Percentiles rank a stretch among this genome's conserved stretches.
Conservation (phyloP, 1,284 basidiomycete genomes). For the Microbotryomycetes sp. region DNA sequence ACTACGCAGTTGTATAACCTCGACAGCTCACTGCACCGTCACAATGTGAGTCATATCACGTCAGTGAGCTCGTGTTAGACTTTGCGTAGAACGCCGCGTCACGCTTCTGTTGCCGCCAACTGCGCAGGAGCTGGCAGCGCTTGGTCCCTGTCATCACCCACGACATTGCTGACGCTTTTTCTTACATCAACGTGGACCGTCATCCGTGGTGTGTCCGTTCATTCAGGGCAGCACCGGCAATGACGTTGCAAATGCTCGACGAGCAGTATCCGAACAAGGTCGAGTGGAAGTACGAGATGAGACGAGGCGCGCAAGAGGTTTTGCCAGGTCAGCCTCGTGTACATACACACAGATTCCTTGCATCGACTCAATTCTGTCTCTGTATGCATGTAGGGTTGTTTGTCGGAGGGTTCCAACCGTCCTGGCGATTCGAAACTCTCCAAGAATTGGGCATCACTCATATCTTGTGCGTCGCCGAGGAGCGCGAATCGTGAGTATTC, state of each 20-base stretch:
- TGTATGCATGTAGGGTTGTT: slow-evolving; percentile 52
- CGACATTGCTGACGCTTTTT: too few relatives aligned
- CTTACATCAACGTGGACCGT: too few relatives aligned
- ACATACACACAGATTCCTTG: background rate
- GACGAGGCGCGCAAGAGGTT: slow-evolving; percentile 85
- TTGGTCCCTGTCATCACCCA: too few relatives aligned
- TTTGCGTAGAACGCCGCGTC: too few relatives aligned
- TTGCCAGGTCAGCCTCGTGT: slow-evolving; percentile 54
- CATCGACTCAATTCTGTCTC: background rate
- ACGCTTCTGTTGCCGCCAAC: too few relatives aligned
- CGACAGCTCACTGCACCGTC: too few relatives aligned
- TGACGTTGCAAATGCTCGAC: slow-evolving; percentile 18
- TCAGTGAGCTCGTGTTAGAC: too few relatives aligned
- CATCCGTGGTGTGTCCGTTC: too few relatives aligned
- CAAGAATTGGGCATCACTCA: slow-evolving; percentile 66
- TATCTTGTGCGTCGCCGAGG: slow-evolving; percentile 49
- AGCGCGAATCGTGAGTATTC: slow-evolving; percentile 50
- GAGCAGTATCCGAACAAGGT: slow-evolving; percentile 20
- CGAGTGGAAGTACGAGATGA: slow-evolving; percentile 77
- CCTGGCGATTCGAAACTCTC: slow-evolving; percentile 66
- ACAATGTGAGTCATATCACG: too few relatives aligned
- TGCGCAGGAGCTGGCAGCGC: too few relatives aligned
- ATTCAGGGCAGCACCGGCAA: too few relatives aligned
- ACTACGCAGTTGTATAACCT: too few relatives aligned
- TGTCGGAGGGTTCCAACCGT: slow-evolving; percentile 81